Evolutionary conservation across 208 protist genomes (phyloP), one percentile per base, ranked within the genome.

Genomic region (Balamuthia mandrillaris): DNA sequence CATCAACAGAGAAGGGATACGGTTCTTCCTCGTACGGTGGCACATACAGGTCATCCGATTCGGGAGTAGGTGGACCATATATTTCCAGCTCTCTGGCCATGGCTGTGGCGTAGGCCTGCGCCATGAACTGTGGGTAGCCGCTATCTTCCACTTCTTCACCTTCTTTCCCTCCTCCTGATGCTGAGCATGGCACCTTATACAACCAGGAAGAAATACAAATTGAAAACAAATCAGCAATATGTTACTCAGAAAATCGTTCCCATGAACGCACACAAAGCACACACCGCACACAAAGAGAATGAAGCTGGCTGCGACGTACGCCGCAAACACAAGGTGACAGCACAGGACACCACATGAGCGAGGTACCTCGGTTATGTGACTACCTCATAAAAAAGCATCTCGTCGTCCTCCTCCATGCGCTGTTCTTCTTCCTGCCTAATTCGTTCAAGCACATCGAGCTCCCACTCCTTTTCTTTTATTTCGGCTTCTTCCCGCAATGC

Each of bases 331-430:
- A 24, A 54, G 21, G 16, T 24, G 21, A 24, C 47, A 54, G 21
- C 16, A 24, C 10, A 10, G n/a, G 58, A 31, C 24, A 65, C n/a
- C 24, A 24, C 58, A 65, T 9, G 58, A 18, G 24, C 9, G 33
- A 18, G 24, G 33, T 75, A 39, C 37, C 37, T 75, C 37, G 33
- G 33, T 75, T 39, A 75, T 75, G 66, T 75, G 66, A 75, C 66
- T 75, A 75, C 66, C 66, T 75, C 66, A 75, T 75, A 75, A 75
- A 75, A 75, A 41, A 75, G 66, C 12, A 51, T 18, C n/a, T 75
- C 66, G 18, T 75, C 66, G 16, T n/a, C n/a, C n/a, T 12, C 66
- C 14, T 41, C 9, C 12, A 31, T 27, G 31, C 18, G 61, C 6
- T 12, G 10, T 12, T 79, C 35, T 24, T 79, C 78, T 47, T 84